Percentiles rank a stretch among this genome's conserved stretches.
Conservation (phyloP, 2,329 filamentous ascomycete genomes). For the Dactylellina drechsleri region DNA sequence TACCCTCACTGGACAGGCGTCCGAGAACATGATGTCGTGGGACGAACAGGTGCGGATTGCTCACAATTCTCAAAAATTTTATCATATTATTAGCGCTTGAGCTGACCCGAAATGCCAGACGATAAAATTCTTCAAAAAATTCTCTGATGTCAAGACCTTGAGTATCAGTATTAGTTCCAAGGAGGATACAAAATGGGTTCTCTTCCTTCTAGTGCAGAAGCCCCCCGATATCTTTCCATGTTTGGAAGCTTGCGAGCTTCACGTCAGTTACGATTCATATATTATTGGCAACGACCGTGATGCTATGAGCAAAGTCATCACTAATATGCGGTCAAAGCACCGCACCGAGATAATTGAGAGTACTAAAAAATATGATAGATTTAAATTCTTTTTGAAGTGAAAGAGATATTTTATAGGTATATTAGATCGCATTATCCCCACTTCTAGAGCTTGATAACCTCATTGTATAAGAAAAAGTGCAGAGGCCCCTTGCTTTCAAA, state of each 20-base stretch:
- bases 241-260: not conserved
- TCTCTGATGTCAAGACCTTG: not conserved
- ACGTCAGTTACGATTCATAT: constrained; percentile 1
- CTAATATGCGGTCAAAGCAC: not conserved
- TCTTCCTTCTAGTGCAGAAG: not conserved
- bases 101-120: not conserved
- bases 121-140: not conserved
- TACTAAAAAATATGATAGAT: not conserved
- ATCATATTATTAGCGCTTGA: not conserved
- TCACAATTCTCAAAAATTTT: too few relatives aligned
- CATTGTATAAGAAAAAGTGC: too few relatives aligned
- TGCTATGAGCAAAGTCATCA: not conserved
- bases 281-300: not conserved
- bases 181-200: constrained; percentile 3
- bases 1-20: not conserved
- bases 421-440: too few relatives aligned
- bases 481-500: too few relatives aligned
- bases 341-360: not conserved
- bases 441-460: too few relatives aligned
- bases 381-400: not conserved
- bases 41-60: not conserved
- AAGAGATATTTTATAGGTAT: not conserved
- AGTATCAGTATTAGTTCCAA: not conserved
- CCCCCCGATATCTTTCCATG: not conserved
- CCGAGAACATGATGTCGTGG: not conserved